Conservation (phyloP, 176 grass and related monocot genomes). For the Tuctoria greenei region DNA sequence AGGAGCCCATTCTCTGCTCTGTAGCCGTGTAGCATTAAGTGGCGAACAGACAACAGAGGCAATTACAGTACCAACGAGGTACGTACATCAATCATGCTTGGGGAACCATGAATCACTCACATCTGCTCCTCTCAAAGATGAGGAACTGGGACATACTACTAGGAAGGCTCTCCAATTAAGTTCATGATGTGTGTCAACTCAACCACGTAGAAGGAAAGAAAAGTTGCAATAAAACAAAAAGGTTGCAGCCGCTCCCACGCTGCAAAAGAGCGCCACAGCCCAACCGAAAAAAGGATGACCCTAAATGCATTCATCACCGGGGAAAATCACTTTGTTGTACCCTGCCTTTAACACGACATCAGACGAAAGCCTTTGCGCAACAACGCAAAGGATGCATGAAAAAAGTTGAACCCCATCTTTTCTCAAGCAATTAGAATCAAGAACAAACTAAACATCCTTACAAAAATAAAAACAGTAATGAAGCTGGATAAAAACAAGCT, state of each 20-base stretch:
- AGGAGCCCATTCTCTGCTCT: not conserved
- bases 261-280: slow-evolving; percentile 23
- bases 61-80: not conserved
- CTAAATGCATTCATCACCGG: slow-evolving; percentile 50
- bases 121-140: not conserved
- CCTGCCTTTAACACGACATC: slow-evolving; percentile 29
- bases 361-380: slow-evolving; percentile 27
- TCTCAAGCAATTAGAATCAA: slow-evolving; percentile 20
- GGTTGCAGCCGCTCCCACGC: slow-evolving; percentile 27
- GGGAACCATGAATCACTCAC: not conserved
- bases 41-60: slow-evolving; percentile 24
- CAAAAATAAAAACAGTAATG: not conserved
- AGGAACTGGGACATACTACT: not conserved
- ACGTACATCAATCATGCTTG: not conserved
- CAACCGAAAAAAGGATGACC: no score
- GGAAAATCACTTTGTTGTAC: slow-evolving; percentile 35
- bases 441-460: slow-evolving; percentile 9
- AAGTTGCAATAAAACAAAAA: slow-evolving; percentile 22
- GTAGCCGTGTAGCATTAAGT: not conserved
- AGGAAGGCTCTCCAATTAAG: not conserved
- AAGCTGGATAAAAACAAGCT: not conserved
- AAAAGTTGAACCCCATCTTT: slow-evolving; percentile 9
- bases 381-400: slow-evolving; percentile 9
- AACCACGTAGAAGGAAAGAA: not conserved
- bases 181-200: slow-evolving; percentile 21